Percentiles rank a stretch among this genome's conserved stretches.
Evolutionary conservation across 306 rosid species (phyloP).

Genomic region (Inga oerstediana): DNA sequence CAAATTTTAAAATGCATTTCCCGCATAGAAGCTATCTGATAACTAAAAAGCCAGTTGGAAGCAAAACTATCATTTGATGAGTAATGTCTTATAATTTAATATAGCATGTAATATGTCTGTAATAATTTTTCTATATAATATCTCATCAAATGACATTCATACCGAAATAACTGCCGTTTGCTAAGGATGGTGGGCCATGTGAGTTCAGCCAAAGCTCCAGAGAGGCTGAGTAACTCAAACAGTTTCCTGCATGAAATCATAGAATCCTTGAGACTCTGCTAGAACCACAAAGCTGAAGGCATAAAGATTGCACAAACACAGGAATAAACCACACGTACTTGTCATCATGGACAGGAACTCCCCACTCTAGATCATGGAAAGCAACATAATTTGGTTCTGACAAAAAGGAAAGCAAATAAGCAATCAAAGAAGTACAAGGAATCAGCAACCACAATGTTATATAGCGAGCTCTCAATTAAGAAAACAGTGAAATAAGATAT

Average conservation of each 20-base stretch:
- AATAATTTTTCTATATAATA: not conserved
- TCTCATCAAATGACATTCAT: constrained; percentile 29
- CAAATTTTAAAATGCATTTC: constrained; percentile 16
- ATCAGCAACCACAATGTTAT: not conserved
- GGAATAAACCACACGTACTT: constrained; percentile 49
- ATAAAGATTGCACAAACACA: constrained; percentile 33
- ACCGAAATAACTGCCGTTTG: constrained; percentile 71
- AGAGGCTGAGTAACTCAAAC: constrained; percentile 74
- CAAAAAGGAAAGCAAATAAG: constrained; percentile 40
- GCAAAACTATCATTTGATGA: constrained; percentile 21
- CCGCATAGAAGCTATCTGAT: constrained; percentile 7
- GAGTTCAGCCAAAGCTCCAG: constrained; percentile 85
- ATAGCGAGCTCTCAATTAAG: not conserved
- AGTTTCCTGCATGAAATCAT: constrained; percentile 53
- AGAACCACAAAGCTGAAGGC: constrained; percentile 32
- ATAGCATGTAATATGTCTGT: not conserved
- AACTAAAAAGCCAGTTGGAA: constrained; percentile 24
- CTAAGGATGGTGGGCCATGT: constrained; percentile 70
- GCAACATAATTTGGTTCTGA: constrained; percentile 64
- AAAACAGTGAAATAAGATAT: not conserved
- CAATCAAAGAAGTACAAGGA: constrained; percentile 18
- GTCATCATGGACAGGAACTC: constrained; percentile 74
- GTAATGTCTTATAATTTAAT: constrained; percentile 24
- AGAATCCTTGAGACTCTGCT: constrained; percentile 18
- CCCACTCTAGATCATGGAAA: constrained; percentile 81